phyloP scores from a whole-genome alignment of 495 filamentous ascomycete species.

The Elaphomyces granulatus region DNA sequence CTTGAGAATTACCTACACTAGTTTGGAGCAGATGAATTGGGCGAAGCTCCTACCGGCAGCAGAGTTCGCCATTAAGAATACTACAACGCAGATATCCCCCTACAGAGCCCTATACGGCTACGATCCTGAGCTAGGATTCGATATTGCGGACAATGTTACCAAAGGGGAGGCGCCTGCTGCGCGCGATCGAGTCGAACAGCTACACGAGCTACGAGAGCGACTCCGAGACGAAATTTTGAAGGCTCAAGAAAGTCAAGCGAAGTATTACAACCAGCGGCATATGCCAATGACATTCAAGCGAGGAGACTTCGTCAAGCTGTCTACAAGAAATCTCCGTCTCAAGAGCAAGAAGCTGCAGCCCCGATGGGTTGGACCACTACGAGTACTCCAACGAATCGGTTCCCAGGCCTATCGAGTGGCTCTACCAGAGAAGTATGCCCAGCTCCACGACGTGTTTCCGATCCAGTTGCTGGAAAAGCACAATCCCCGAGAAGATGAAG shows the following conservation, averaged over 20 bases:
- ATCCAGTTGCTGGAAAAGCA: background rate
- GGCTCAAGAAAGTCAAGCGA: background rate
- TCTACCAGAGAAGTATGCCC: background rate
- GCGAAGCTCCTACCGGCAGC: too few species aligned
- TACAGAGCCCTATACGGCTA: too few species aligned
- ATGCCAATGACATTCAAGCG: background rate
- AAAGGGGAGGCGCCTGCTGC: background rate
- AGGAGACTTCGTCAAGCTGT: background rate
- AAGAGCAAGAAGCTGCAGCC: slow-evolving; percentile 3
- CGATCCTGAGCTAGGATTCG: too few species aligned
- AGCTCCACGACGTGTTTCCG: slow-evolving; percentile 2
- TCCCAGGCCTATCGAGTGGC: background rate
- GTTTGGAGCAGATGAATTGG: too few species aligned
- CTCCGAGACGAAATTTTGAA: background rate
- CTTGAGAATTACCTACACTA: too few species aligned
- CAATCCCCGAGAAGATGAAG: background rate
- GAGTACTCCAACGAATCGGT: background rate
- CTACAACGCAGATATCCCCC: too few species aligned
- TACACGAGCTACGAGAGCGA: background rate
- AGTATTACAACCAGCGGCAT: background rate
- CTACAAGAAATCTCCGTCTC: background rate
- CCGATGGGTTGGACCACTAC: background rate
- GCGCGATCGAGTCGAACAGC: background rate
- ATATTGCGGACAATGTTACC: too few species aligned
- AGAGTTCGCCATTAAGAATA: too few species aligned